phyloP scores from a whole-genome alignment of 345 rosid genomes.

The Rhizophora apiculata region DNA sequence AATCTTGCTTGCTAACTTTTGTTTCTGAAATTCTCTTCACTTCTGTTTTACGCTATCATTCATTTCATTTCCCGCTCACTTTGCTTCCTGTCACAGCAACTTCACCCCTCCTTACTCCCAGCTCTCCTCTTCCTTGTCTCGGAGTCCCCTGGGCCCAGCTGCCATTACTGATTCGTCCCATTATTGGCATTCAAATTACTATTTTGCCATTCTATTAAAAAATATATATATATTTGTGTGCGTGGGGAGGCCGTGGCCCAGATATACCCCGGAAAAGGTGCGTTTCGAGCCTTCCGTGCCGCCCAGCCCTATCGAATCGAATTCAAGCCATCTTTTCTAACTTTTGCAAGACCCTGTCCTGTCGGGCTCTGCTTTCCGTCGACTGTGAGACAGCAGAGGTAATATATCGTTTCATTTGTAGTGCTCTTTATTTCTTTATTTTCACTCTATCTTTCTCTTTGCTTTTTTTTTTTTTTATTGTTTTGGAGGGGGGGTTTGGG shows the following conservation, averaged over 20 bases:
- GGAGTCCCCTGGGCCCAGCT: not conserved
- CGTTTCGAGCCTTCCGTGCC: not conserved
- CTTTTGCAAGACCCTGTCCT: no score
- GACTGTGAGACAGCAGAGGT: not conserved
- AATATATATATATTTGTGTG: no score
- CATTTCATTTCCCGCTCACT: not conserved
- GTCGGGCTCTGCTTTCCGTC: not conserved
- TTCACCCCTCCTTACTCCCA: no score
- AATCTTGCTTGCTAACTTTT: not conserved
- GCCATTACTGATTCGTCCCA: not conserved
- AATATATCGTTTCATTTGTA: not conserved
- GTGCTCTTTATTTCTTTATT: no score
- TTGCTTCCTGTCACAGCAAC: no score
- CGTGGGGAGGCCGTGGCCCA: not conserved
- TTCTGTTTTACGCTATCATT: not conserved
- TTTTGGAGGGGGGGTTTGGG: no score
- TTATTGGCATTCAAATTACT: not conserved
- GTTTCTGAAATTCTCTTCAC: not conserved
- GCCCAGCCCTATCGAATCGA: no score
- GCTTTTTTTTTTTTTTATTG: no score
- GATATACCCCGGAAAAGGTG: not conserved
- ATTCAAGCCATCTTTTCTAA: no score
- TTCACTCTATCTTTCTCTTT: no score
- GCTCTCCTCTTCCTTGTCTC: no score
- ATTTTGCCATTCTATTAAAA: not conserved